phyloP scores from a whole-genome alignment of 306 rosid species.

The Hylodesmum podocarpum region DNA sequence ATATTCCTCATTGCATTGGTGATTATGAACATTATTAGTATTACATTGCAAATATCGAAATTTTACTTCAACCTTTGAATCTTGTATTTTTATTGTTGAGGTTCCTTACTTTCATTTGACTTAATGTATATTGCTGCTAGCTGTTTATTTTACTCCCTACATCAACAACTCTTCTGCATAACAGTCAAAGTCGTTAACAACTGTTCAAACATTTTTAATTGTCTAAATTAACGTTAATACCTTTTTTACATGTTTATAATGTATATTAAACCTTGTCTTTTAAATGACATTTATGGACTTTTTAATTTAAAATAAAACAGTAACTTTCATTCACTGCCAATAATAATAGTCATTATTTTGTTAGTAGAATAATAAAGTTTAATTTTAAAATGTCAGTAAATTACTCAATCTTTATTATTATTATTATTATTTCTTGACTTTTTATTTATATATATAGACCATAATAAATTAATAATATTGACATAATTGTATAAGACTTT shows the following conservation, averaged over 20 bases:
- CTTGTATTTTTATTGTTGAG: neutral
- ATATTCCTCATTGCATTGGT: conserved; percentile 39
- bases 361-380: too few relatives aligned
- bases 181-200: neutral
- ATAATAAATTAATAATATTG: too few relatives aligned
- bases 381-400: too few relatives aligned
- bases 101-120: neutral
- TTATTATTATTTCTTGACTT: too few relatives aligned
- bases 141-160: neutral
- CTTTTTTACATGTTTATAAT: neutral
- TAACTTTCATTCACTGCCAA: too few relatives aligned
- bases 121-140: neutral
- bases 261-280: neutral
- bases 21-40: conserved; percentile 37
- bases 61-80: conserved; percentile 18
- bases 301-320: neutral
- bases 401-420: too few relatives aligned
- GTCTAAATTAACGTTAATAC: neutral
- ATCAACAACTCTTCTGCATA: neutral
- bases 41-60: neutral
- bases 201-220: neutral
- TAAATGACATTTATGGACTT: neutral
- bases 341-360: neutral
- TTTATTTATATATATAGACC: too few relatives aligned
- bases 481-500: too few relatives aligned